Base-by-base conservation (phyloP, 495 filamentous ascomycete species). In the Penicillium robsamsonii region DNA sequence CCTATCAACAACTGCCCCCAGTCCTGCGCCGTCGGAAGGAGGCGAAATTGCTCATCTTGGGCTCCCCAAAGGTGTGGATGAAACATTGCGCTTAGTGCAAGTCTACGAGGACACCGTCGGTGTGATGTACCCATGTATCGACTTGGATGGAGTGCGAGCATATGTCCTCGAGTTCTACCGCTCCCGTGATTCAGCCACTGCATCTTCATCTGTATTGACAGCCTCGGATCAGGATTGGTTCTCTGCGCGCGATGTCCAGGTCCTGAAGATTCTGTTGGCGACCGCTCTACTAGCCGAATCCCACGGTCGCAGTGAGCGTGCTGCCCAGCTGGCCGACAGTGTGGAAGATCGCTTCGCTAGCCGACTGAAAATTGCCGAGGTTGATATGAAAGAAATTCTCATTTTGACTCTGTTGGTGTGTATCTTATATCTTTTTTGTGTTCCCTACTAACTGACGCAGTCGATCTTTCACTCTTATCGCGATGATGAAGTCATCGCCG, bases 401-500 rank as follows among this genome's bases (percentile, higher is more conserved):
- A 81, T 94, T 46, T 61, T 96, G 40, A 83, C 82, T 3, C 72
- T 95, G 53, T 74, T 88, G 52, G 82, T 88, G 71, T 56, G 84
- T 72, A 30, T 41, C 13, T 25, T 22, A 11, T n/a, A 5, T 11
- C 13, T 7, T 5, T 38, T 0, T n/a, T n/a, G 4, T 13, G 6
- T 11, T 22, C 12, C 6, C 12, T 15, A 42, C 22, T 51, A 35
- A 37, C 22, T 40, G 5, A 18, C 33, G 22, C 50, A 89, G 86
- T 87, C 87, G 2, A 90, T 91, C 46, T 96, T 94, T 66, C 81
- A 91, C 60, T 92, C 90, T 45, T 84, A 91, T 42, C 81, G 83
- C 18, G 89, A 89, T 58, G 87, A 93, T 63, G 90, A 93, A 71
- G 79, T 86, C 5, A 79, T 90, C 25, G 84, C 87, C 15, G 93